phyloP scores from a whole-genome alignment of 805 yeast genomes.

The Torulaspora maleeae region DNA sequence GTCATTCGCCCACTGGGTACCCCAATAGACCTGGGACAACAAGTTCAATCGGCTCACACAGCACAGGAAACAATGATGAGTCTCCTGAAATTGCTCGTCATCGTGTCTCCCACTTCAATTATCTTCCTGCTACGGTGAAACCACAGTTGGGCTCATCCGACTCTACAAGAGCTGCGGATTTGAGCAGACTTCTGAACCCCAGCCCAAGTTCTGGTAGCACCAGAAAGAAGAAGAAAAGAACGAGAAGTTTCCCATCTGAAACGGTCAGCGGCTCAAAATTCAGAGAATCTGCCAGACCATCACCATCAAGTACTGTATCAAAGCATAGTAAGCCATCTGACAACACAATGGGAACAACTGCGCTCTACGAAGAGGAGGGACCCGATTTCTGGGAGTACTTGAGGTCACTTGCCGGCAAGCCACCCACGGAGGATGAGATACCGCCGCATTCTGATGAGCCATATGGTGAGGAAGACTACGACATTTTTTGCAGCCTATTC shows the following conservation, averaged over 20 bases:
- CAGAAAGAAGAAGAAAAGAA: conserved; percentile 13
- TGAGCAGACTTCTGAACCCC: conserved; percentile 44
- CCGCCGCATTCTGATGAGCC: conserved; percentile 5
- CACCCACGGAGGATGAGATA: conserved; percentile 11
- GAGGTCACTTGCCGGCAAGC: conserved; percentile 47
- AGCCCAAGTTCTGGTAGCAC: conserved; percentile 4
- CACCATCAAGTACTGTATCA: conserved; percentile 7
- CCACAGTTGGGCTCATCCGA: conserved; percentile 63
- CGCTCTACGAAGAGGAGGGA: conserved; percentile 47
- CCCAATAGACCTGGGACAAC: conserved; percentile 11
- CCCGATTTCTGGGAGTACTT: conserved; percentile 69
- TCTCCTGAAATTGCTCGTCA: conserved; percentile 47
- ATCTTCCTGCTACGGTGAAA: conserved; percentile 67
- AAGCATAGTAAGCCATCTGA: conserved; percentile 7
- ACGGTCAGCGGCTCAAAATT: conserved; percentile 3
- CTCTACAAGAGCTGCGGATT: conserved; percentile 44
- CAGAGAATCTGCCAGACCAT: conserved; percentile 6
- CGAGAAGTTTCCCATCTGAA: conserved; percentile 12
- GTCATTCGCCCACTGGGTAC: conserved; percentile 7
- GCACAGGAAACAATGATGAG: conserved; percentile 24
- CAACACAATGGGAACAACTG: conserved; percentile 9
- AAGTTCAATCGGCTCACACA: conserved; percentile 22
- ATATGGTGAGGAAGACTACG: conserved; percentile 13
- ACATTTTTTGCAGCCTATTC: conserved; percentile 17
- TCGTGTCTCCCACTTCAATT: conserved; percentile 68